Percentiles rank a stretch among this genome's conserved stretches.
Evolutionary conservation across 257 asterid genomes (phyloP).

Genomic region (Solanum pimpinellifolium): DNA sequence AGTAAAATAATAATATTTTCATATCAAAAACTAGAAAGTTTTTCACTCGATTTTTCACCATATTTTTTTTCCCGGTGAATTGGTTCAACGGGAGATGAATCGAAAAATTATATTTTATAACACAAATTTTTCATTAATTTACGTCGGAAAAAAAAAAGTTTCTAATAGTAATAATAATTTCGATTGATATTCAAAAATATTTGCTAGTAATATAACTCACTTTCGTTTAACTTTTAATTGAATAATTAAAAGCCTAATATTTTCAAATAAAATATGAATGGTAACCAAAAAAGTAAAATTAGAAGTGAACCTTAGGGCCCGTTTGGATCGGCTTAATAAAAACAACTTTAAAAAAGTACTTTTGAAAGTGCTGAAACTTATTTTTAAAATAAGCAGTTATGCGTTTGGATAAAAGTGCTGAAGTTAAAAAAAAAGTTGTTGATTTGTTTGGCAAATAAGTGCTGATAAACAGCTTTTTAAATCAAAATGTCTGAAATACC

Average conservation of each 20-base stretch:
- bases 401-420: too few relatives aligned
- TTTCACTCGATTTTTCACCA: not conserved
- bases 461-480: too few relatives aligned
- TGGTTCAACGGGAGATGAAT: not conserved
- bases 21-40: not conserved
- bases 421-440: too few relatives aligned
- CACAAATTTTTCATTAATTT: not conserved
- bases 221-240: not conserved
- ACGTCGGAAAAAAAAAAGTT: not conserved
- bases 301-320: not conserved
- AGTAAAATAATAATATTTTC: not conserved
- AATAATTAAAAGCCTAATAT: not conserved
- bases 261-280: not conserved
- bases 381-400: too few relatives aligned
- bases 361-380: too few relatives aligned
- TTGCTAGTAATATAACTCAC: not conserved
- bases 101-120: too few relatives aligned
- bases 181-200: not conserved
- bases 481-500: too few relatives aligned
- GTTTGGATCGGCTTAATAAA: too few relatives aligned
- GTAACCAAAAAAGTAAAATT: not conserved
- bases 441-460: too few relatives aligned
- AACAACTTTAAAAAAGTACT: too few relatives aligned
- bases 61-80: too few relatives aligned
- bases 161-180: not conserved